phyloP scores from a whole-genome alignment of 352 stramenopile genomes.

The Thraustochytrium striatum region DNA sequence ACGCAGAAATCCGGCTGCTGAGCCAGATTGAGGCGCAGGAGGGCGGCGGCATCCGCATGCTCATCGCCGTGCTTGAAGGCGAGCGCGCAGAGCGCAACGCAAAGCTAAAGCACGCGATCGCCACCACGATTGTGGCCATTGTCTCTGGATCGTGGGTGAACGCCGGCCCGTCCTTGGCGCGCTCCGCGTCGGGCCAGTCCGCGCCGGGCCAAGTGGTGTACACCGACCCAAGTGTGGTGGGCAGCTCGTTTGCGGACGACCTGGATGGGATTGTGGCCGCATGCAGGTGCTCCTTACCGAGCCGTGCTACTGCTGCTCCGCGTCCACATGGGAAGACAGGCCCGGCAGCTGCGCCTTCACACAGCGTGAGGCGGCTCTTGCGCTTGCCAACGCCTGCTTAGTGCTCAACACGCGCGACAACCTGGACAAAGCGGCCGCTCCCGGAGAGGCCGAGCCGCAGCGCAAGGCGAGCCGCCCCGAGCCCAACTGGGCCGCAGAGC shows the following conservation, averaged over 20 bases:
- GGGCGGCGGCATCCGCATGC: conserved; percentile 24
- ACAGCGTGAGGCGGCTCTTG: not conserved
- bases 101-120: conserved; percentile 13
- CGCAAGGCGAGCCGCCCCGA: no score
- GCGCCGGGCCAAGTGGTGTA: not conserved
- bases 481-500: not conserved
- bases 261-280: not conserved
- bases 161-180: not conserved
- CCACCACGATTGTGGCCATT: conserved; percentile 26
- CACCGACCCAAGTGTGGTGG: conserved; percentile 9
- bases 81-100: not conserved
- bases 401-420: conserved; percentile 21
- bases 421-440: not conserved
- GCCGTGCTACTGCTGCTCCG: conserved; percentile 16
- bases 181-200: not conserved
- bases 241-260: not conserved
- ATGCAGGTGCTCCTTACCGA: conserved; percentile 1
- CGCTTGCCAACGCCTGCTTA: conserved; percentile 30
- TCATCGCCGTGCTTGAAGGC: not conserved
- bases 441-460: no score
- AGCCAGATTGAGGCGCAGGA: conserved; percentile 14
- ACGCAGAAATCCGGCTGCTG: not conserved
- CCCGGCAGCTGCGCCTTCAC: not conserved
- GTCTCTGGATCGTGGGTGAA: conserved; percentile 24
- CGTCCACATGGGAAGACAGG: not conserved